Evolutionary conservation across 306 rosid species (phyloP), one percentile per base, ranked within the genome.

Genomic region (Purshia tridentata): DNA sequence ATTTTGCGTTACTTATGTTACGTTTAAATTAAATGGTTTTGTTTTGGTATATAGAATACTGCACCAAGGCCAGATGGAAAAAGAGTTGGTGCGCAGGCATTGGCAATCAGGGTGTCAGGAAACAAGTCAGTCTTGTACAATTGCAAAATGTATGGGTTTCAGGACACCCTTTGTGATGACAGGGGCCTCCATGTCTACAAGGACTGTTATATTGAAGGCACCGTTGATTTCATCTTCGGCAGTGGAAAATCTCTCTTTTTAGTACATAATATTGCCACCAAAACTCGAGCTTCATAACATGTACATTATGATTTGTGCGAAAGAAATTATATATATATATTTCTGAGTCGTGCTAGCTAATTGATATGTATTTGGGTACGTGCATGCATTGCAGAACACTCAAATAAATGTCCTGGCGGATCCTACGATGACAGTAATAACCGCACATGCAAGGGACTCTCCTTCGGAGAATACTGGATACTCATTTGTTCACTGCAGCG

Each of bases 81-180:
- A 39, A 56, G 5, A 22, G 37, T 15, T 10, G 82, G 81, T 11
- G 86, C 62, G 19, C 90, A 83, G 22, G 90, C 90, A 3, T n/a
- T 78, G 8, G 90, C 90, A 11, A 35, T 84, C 19, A 86, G 90
- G 79, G 50, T 86, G 4, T 42, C 73, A 0, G 90, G 82, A 0
- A 69, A 57, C 52, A 86, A 76, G 49, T 74, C 81, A 0, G 78
- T 88, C 5, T 56, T 86, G 47, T 75, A 76, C 18, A 83, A 83
- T 9, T 81, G 86, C 72, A 81, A 41, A 59, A 37, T 86, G n/a
- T 0, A 35, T 14, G 90, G 90, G 11, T 86, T 67, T 22, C 90
- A 86, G 19, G 86, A 86, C 52, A 86, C 90, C 7, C 23, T 86
- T 16, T 86, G 88, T 65, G 90, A 86, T 13, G 90, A 86, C 39